Evolutionary conservation across 73 alveolate genomes (phyloP).

Genomic region (Uronychia binucleata): DNA sequence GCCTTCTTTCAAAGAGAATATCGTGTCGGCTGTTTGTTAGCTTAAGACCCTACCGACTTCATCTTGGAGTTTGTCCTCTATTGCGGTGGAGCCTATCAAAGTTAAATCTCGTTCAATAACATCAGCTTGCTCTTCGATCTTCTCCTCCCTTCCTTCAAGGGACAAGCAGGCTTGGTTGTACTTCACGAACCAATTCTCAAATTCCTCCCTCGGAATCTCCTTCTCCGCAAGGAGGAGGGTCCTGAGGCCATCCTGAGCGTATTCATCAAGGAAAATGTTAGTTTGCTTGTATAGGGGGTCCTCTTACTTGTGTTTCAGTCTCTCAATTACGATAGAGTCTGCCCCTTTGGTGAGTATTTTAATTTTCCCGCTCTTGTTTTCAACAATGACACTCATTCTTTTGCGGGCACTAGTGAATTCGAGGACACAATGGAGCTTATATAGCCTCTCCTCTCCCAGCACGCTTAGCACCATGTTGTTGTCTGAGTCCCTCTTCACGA

Average conservation of each 20-base stretch:
- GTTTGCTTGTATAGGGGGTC: not conserved
- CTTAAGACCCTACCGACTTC: constrained; percentile 60
- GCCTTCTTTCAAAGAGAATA: not conserved
- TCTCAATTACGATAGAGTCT: constrained; percentile 62
- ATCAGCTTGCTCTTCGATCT: constrained; percentile 34
- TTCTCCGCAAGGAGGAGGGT: constrained; percentile 65
- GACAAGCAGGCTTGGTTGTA: constrained; percentile 32
- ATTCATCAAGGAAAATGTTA: constrained; percentile 39
- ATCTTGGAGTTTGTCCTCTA: constrained; percentile 83
- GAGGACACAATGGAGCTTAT: constrained; percentile 73
- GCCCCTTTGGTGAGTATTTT: constrained; percentile 72
- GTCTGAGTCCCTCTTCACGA: constrained; percentile 45
- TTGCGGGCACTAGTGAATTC: constrained; percentile 90
- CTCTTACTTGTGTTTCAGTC: constrained; percentile 14
- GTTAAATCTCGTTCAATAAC: constrained; percentile 38
- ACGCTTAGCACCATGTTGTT: constrained; percentile 52
- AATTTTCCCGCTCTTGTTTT: constrained; percentile 29
- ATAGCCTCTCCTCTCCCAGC: constrained; percentile 52
- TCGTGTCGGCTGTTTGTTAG: not conserved
- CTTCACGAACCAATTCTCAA: constrained; percentile 27
- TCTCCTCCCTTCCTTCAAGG: constrained; percentile 23
- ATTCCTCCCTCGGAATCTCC: constrained; percentile 44
- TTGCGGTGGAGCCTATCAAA: constrained; percentile 78
- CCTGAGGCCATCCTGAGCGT: constrained; percentile 80
- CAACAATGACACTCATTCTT: constrained; percentile 87